Evolutionary conservation across 352 stramenopile species (phyloP), one percentile per base, ranked within the genome.

Genomic region (Pythium apleroticum): DNA sequence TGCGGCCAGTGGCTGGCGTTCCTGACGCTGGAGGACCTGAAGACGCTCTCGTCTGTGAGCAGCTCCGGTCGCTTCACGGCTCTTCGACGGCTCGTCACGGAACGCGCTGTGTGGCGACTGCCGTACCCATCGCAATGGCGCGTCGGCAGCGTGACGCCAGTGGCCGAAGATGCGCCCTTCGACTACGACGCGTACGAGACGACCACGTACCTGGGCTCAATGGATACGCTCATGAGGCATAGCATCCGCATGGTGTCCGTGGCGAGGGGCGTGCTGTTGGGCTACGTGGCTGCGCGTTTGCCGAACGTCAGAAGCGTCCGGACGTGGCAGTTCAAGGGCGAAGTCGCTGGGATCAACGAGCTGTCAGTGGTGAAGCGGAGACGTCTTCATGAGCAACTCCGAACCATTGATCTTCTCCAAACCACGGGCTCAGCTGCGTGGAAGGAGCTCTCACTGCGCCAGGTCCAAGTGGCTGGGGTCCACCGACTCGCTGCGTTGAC

Each of bases 311-410:
- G 31, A 4, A 25, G 10, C 31, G 45, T 65, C 15, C 24, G 35
- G 15, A 58, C 48, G 46, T 65, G 58, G 58, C 46, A 57, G n/a
- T 65, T 65, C 25, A 28, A 52, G 20, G 58, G 58, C 22, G 48
- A 65, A 14, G 20, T 65, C 15, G 58, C 58, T 10, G 46, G 35
- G 14, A 52, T 65, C 58, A 31, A 65, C 27, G 8, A 65, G 22
- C 22, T 65, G 27, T 43, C 58, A 9, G 39, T 52, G 22, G 8
- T 52, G 6, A 2, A 52, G 15, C 19, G 58, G 43, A 50, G 58
- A 1, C 48, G 33, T 15, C 17, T 65, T 7, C 52, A 57, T 31
- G 12, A 35, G 12, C 20, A 28, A 17, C 48, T 43, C 12, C 31
- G 46, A 3, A 39, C 49, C 31, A 57, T 52, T 22, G 58, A 65